Base-by-base conservation (phyloP, 352 stramenopile genomes). In the Aphanomyces stellatus region DNA sequence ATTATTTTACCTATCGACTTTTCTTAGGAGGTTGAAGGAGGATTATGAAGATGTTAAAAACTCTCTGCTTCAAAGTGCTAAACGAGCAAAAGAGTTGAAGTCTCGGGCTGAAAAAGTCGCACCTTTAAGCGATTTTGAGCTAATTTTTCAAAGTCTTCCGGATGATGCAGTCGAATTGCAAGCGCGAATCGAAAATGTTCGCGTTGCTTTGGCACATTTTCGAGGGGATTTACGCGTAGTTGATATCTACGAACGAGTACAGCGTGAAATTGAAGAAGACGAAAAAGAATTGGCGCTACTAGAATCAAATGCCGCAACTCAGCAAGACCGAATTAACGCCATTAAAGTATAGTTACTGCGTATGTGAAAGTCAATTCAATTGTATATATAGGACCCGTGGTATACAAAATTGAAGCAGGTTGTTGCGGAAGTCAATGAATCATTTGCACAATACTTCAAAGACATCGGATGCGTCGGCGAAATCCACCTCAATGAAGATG, bases 381-480 rank as follows among this genome's bases (percentile, higher is more conserved):
- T n/a, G n/a, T n/a, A n/a, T n/a, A n/a, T n/a, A n/a, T n/a, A 90
- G 81, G 78, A 76, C 3, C 74, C 81, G 25, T 95, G 85, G 84
- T 77, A 93, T 64, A 65, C 62, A 0, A 73, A 84, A 33, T 71
- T 95, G 13, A 81, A 78, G 33, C 72, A 88, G 25, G 76, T 95
- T n/a, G 77, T 93, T n/a, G 48, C 62, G 10, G 71, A 91, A 41
- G 94, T 95, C 40, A 85, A 95, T 57, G 49, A 72, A 6, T 92
- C 84, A 19, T 95, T 95, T 62, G 81, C 85, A 42, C 75, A 90
- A 40, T 95, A 89, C 43, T 95, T 95, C 69, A 72, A 77, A 53
- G 84, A 94, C 51, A 92, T 95, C 62, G 87, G 87, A 6, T 93
- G 86, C 63, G 82, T 94, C 10, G 87, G 87, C 34, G 87, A 95